Evolutionary conservation across 331 rosid species (phyloP).

Genomic region (Malus hybrid): DNA sequence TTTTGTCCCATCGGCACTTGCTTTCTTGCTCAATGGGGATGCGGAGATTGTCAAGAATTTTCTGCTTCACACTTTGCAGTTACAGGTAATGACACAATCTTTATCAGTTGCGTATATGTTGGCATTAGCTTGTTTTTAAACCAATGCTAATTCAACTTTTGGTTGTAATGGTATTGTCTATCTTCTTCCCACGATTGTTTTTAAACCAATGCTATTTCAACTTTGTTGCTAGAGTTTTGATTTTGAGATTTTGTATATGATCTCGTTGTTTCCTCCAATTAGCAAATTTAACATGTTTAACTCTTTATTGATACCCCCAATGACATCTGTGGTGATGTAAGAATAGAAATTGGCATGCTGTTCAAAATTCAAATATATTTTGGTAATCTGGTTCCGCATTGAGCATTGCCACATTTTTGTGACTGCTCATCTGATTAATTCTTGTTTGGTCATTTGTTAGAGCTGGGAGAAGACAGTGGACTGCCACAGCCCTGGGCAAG

Average conservation of each 20-base stretch:
- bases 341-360: not conserved
- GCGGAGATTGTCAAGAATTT: slow-evolving; percentile 81
- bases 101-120: not conserved
- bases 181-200: not conserved
- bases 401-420: not conserved
- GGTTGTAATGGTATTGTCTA: not conserved
- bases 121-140: too few relatives aligned
- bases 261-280: not conserved
- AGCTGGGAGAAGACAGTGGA: slow-evolving; percentile 95
- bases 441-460: slow-evolving; percentile 27
- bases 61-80: slow-evolving; percentile 76
- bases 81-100: slow-evolving; percentile 50
- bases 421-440: slow-evolving; percentile 2
- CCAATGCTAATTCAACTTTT: not conserved
- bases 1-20: slow-evolving; percentile 81
- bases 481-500: slow-evolving; percentile 96
- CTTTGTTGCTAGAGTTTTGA: not conserved
- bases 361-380: not conserved
- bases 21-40: slow-evolving; percentile 84
- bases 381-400: not conserved
- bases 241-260: not conserved
- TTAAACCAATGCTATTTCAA: not conserved
- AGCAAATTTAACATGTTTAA: not conserved
- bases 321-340: not conserved
- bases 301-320: not conserved